A percentile compares a stretch with the other conserved stretches of the same genome.
phyloP scores from a whole-genome alignment of 1,284 basidiomycete species.

The Ceratobasidium sp. region DNA sequence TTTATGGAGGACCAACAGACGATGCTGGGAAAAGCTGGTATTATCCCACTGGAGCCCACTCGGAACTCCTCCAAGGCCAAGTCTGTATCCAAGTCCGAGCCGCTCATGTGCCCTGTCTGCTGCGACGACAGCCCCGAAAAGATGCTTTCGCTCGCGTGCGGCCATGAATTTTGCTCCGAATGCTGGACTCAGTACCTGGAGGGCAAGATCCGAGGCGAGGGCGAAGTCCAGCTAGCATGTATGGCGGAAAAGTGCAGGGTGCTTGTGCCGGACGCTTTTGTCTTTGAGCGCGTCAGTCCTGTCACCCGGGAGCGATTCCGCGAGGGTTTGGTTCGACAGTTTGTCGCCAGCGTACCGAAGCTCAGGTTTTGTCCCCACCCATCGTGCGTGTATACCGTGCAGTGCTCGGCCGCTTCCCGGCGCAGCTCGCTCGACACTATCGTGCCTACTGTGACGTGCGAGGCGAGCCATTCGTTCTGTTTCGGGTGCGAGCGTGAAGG shows the following conservation, averaged over 20 bases:
- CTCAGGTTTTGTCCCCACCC: conserved; percentile 95
- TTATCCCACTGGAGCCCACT: conserved; percentile 51
- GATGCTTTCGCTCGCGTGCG: conserved; percentile 72
- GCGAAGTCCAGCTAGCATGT: conserved; percentile 87
- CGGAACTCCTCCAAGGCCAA: conserved; percentile 45
- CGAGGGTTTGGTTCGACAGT: conserved; percentile 87
- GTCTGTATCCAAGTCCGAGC: conserved; percentile 52
- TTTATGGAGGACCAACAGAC: conserved; percentile 88
- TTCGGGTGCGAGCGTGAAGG: conserved; percentile 87
- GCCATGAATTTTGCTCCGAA: conserved; percentile 81
- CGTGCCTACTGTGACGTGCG: conserved; percentile 90
- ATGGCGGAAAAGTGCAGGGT: conserved; percentile 91
- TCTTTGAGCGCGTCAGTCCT: conserved; percentile 47
- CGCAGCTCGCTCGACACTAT: conserved; percentile 77
- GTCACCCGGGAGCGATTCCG: conserved; percentile 53
- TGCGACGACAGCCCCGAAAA: conserved; percentile 76
- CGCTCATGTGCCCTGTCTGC: conserved; percentile 89
- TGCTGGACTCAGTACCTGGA: conserved; percentile 89
- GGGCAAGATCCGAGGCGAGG: conserved; percentile 90
- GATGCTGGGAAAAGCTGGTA: conserved; percentile 75
- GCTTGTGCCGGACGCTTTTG: conserved; percentile 72
- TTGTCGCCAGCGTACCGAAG: conserved; percentile 83
- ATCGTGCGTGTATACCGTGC: conserved; percentile 85
- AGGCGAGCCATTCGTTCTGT: conserved; percentile 78
- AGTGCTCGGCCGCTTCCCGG: conserved; percentile 78